phyloP scores from a whole-genome alignment of 2,329 filamentous ascomycete species.

The Exophiala alcalophila region DNA sequence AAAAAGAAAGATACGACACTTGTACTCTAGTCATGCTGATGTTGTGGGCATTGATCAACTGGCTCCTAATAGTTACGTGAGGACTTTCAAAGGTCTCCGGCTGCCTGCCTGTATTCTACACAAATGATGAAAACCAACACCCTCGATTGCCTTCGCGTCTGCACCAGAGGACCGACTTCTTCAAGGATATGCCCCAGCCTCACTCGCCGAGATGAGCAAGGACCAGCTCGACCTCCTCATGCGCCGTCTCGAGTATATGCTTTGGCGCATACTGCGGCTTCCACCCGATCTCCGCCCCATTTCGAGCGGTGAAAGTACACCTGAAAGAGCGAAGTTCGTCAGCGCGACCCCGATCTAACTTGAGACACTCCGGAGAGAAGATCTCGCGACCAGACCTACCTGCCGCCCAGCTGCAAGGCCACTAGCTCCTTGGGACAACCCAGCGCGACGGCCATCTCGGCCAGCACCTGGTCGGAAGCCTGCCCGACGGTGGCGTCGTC shows the following conservation, averaged over 20 bases:
- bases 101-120: no score
- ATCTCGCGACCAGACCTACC: constrained; percentile 39
- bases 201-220: constrained; percentile 26
- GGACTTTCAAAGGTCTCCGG: no score
- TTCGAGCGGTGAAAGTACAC: constrained; percentile 45
- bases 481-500: constrained; percentile 37
- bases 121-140: no score
- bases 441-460: constrained; percentile 44
- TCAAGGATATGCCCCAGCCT: no score
- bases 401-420: constrained; percentile 43
- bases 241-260: constrained; percentile 48
- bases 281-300: constrained; percentile 48
- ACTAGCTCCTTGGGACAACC: constrained; percentile 39
- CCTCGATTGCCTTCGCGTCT: no score
- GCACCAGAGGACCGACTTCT: no score
- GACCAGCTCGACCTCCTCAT: constrained; percentile 49
- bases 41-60: no score
- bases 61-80: no score
- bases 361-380: not conserved
- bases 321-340: constrained; percentile 29
- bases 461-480: constrained; percentile 39
- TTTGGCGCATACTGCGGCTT: constrained; percentile 41
- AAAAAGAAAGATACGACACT: no score
- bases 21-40: no score
- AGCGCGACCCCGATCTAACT: not conserved